Evolutionary conservation across 192 early-diverging fungal genomes (phyloP), one percentile per base, ranked within the genome.

Genomic region (Podila minutissima): DNA sequence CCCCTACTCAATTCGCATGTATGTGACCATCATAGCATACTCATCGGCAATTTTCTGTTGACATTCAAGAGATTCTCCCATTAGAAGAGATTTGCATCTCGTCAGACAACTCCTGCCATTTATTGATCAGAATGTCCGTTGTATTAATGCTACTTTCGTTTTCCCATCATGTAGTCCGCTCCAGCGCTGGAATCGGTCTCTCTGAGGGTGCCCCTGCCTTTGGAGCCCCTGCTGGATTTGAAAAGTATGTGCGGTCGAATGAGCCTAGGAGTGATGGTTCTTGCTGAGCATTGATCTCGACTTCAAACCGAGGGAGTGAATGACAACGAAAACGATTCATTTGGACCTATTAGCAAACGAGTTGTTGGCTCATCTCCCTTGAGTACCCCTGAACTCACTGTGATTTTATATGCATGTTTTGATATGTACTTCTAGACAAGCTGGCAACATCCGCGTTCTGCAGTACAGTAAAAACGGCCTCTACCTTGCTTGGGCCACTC

Each of bases 381-480:
- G 58, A 5, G 1, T 19, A 11, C 37, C 9, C 55, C 71, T 62
- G 51, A 22, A 32, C 28, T 17, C 48, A 31, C 8, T n/a, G 19
- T 38, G 48, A 20, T 70, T 46, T 63, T 68, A 4, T 37, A 1
- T 22, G 13, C 20, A 32, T 57, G 55, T 46, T 49, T 22, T 64
- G 24, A 32, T 62, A 4, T 69, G 15, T 35, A 33, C 32, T 5
- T 53, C 24, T 61, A 86, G 83, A 65, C 83, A 85, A 37, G 63
- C 72, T 62, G 81, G 82, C 61, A 83, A 84, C 66, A 81, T 85
- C 33, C 88, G 89, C 67, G 82, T 82, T 33, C 86, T 91, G 55
- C 88, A 88, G 49, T 96, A 95, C 84, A 94, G 92, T 83, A 88
- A 90, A 75, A 86, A 96, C 70, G 92, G 93, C 41, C 74, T 83